Conservation (phyloP, 805 yeast genomes). For the Candida suzukii region DNA sequence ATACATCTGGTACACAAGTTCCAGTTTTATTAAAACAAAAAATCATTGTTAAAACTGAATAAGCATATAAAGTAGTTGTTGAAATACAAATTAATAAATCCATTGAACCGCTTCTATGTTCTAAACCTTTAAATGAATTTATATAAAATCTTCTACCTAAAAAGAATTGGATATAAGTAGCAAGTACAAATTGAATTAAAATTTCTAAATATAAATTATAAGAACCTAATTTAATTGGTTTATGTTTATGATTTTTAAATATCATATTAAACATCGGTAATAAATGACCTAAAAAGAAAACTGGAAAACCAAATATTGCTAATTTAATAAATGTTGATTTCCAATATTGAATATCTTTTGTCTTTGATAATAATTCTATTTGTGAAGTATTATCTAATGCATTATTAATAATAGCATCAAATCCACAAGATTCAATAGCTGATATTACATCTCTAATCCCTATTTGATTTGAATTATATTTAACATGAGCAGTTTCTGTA, state of each 20-base stretch:
- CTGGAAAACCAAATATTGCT: conserved; percentile 54
- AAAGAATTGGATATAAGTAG: conserved; percentile 54
- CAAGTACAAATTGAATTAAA: conserved; percentile 48
- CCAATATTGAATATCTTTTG: conserved; percentile 73
- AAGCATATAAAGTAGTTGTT: conserved; percentile 69
- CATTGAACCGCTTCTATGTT: conserved; percentile 78
- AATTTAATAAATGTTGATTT: conserved; percentile 45
- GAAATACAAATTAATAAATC: conserved; percentile 84
- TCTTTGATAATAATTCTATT: conserved; percentile 56
- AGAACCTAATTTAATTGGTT: conserved; percentile 16
- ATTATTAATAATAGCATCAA: conserved; percentile 41
- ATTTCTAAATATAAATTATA: conserved; percentile 63
- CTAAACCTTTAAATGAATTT: conserved; percentile 58
- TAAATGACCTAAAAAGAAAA: conserved; percentile 43
- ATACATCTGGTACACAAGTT: conserved; percentile 50
- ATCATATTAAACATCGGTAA: conserved; percentile 30
- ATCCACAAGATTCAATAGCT: conserved; percentile 42
- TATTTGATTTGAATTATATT: conserved; percentile 39
- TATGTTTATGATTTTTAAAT: background rate
- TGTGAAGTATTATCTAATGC: conserved; percentile 61
- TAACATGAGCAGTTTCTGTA: conserved; percentile 47
- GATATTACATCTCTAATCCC: conserved; percentile 64
- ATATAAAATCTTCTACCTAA: conserved; percentile 63
- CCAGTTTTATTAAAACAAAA: conserved; percentile 37
- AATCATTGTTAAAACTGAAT: conserved; percentile 60